phyloP scores from a whole-genome alignment of 192 early-diverging fungal genomes.

The Spinellus fusiger region DNA sequence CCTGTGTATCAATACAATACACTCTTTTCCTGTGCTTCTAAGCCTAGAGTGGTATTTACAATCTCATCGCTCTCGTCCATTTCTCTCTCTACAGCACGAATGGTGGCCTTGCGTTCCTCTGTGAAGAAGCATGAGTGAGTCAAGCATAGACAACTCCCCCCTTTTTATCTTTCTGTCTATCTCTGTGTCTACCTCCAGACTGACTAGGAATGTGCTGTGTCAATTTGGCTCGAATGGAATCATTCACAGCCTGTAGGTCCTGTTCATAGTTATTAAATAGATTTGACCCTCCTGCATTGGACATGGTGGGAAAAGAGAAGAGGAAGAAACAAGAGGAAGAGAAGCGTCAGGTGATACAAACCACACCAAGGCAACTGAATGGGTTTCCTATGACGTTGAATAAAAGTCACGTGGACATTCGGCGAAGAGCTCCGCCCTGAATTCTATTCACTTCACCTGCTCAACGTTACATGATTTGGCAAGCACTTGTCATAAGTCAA shows the following conservation, averaged over 20 bases:
- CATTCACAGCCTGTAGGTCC: slow-evolving; percentile 63
- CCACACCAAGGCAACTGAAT: no score
- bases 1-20: neutral
- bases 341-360: no score
- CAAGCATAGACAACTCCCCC: slow-evolving; percentile 1
- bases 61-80: slow-evolving; percentile 89
- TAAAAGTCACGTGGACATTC: no score
- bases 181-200: slow-evolving; percentile 44
- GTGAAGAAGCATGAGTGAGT: neutral
- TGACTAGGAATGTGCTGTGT: slow-evolving; percentile 49
- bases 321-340: no score
- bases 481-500: slow-evolving; percentile 2
- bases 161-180: slow-evolving; percentile 7
- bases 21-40: neutral
- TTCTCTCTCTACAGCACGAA: slow-evolving; percentile 75
- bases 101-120: slow-evolving; percentile 71
- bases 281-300: slow-evolving; percentile 52
- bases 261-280: slow-evolving; percentile 86
- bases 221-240: slow-evolving; percentile 54
- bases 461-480: no score
- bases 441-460: no score
- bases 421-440: no score
- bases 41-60: slow-evolving; percentile 34
- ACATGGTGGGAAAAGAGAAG: neutral
- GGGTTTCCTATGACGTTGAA: no score